Conservation (phyloP, 2,329 filamentous ascomycete genomes). For the Alternaria postmessia region DNA sequence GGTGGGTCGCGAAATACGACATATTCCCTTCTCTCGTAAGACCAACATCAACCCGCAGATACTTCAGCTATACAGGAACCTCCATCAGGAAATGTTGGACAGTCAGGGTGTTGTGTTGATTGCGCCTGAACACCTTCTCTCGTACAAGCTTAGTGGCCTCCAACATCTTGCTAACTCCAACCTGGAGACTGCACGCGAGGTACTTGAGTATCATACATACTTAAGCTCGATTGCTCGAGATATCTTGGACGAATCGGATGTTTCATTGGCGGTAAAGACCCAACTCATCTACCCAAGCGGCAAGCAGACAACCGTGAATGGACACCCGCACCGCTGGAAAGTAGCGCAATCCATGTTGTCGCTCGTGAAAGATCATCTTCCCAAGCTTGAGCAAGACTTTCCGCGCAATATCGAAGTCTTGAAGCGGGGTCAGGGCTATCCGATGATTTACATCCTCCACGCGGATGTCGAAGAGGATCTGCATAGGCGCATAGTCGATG, state of each 20-base stretch:
- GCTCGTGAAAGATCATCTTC: constrained; percentile 49
- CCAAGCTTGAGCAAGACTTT: constrained; percentile 36
- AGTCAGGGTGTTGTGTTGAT: constrained; percentile 65
- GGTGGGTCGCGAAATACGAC: constrained; percentile 61
- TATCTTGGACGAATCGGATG: constrained; percentile 71
- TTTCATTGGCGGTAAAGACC: constrained; percentile 65
- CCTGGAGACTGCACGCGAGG: constrained; percentile 18
- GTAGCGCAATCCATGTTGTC: constrained; percentile 63
- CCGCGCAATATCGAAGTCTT: constrained; percentile 54
- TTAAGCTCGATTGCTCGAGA: constrained; percentile 60
- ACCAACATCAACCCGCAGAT: constrained; percentile 43
- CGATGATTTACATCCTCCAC: constrained; percentile 62
- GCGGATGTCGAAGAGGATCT: constrained; percentile 67
- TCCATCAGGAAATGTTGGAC: constrained; percentile 58
- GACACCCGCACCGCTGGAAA: constrained; percentile 64
- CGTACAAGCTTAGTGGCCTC: constrained; percentile 68
- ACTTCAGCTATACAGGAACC: too few relatives aligned
- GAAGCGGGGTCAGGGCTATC: constrained; percentile 36
- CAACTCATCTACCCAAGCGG: constrained; percentile 71
- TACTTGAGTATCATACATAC: constrained; percentile 48
- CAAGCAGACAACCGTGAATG: constrained; percentile 58
- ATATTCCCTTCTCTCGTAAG: constrained; percentile 67
- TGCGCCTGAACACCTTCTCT: constrained; percentile 70
- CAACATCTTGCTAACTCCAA: constrained; percentile 54
- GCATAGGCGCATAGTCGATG: background rate